Evolutionary conservation across 83 land plant genomes (phyloP).

Genomic region (Thuja plicata): DNA sequence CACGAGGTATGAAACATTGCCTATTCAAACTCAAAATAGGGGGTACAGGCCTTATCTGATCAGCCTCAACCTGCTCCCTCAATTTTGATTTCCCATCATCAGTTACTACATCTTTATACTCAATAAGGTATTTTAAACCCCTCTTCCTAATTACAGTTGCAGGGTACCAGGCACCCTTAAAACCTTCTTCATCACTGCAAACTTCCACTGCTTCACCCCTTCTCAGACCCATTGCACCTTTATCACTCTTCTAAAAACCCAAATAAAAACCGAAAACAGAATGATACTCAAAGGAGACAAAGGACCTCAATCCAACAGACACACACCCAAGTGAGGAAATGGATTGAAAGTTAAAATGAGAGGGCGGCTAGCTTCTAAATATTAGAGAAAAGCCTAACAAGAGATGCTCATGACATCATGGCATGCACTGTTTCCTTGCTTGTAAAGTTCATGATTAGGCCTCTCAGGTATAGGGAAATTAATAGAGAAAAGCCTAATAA

Average conservation of each 20-base stretch:
- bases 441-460: neutral
- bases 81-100: constrained; percentile 14
- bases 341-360: neutral
- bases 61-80: neutral
- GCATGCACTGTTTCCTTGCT: neutral
- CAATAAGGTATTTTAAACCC: constrained; percentile 19
- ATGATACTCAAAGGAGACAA: too few relatives aligned
- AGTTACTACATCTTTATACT: constrained; percentile 23
- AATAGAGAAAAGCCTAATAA: neutral
- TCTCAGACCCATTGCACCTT: neutral
- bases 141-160: constrained; percentile 33
- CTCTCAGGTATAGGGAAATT: too few relatives aligned
- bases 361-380: neutral
- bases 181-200: constrained; percentile 59
- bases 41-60: neutral
- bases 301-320: neutral
- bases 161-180: constrained; percentile 44
- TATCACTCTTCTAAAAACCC: neutral
- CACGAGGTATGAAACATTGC: too few relatives aligned
- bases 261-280: neutral
- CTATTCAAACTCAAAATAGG: too few relatives aligned
- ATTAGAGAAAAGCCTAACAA: neutral
- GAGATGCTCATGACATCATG: neutral
- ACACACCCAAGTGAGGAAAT: too few relatives aligned
- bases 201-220: constrained; percentile 46